phyloP scores from a whole-genome alignment of 116 monocot genomes.

The Cymodocea nodosa region DNA sequence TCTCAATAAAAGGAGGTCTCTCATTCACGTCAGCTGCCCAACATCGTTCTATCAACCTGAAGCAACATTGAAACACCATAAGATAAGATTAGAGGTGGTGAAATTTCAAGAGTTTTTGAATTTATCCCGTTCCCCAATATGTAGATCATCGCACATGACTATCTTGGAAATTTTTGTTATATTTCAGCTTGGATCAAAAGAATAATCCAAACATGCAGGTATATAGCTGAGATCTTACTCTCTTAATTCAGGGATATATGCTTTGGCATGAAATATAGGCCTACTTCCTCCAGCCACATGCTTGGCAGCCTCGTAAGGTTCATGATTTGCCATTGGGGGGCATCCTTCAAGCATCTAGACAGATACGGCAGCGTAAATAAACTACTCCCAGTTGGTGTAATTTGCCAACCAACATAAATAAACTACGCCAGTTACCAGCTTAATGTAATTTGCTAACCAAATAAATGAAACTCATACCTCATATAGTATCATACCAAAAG shows the following conservation, averaged over 20 bases:
- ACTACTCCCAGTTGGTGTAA: neutral
- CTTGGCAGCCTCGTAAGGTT: conserved; percentile 90
- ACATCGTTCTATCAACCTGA: conserved; percentile 72
- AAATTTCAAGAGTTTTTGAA: too few species aligned
- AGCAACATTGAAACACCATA: neutral
- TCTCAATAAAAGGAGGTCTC: conserved; percentile 84
- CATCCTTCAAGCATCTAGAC: conserved; percentile 93
- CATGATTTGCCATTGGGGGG: conserved; percentile 69
- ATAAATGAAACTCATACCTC: conserved; percentile 39
- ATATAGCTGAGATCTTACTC: conserved; percentile 36
- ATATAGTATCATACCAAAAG: conserved; percentile 97
- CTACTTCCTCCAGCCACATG: conserved; percentile 66
- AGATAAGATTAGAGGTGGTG: too few species aligned
- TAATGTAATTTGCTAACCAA: neutral
- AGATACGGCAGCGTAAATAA: neutral
- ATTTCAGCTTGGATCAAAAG: too few species aligned
- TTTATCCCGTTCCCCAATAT: too few species aligned
- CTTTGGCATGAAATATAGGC: conserved; percentile 69
- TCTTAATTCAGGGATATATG: conserved; percentile 52
- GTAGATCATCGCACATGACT: too few species aligned
- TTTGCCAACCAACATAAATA: neutral
- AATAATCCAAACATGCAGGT: neutral
- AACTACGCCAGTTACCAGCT: neutral
- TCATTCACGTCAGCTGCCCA: conserved; percentile 70
- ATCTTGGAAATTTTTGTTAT: too few species aligned